Evolutionary conservation across 805 yeast genomes (phyloP).

Genomic region (Starmerella bombicola): DNA sequence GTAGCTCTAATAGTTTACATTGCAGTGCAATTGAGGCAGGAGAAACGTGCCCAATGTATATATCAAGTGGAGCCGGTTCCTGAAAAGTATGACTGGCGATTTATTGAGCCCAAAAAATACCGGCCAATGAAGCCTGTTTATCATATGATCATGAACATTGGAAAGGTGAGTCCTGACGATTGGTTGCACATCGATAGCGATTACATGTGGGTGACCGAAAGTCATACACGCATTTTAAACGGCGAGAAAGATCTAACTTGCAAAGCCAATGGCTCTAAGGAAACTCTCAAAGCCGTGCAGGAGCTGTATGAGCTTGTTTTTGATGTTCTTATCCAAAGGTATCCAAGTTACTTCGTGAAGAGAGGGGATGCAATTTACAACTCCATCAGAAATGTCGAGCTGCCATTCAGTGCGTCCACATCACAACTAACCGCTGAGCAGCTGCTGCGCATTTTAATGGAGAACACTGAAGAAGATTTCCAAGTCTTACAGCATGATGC

Average conservation of each 20-base stretch:
- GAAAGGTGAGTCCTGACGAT: constrained; percentile 38
- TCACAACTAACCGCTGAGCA: constrained; percentile 4
- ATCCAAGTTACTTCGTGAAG: constrained; percentile 40
- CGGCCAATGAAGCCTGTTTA: constrained; percentile 52
- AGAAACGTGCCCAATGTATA: background rate
- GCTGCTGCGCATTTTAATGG: constrained; percentile 11
- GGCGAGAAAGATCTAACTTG: constrained; percentile 16
- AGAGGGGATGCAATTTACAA: constrained; percentile 12
- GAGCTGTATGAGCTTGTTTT: constrained; percentile 40
- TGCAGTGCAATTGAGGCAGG: no score
- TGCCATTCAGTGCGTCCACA: constrained; percentile 8
- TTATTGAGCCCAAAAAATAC: constrained; percentile 21
- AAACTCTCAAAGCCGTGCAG: constrained; percentile 26
- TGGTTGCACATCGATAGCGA: constrained; percentile 52
- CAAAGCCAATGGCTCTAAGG: constrained; percentile 4
- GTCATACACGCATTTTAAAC: constrained; percentile 29
- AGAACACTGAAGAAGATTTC: constrained; percentile 51
- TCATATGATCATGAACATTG: constrained; percentile 52
- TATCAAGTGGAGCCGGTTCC: constrained; percentile 6
- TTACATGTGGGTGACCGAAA: constrained; percentile 36
- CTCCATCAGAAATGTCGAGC: background rate
- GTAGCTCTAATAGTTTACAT: no score
- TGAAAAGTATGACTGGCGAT: constrained; percentile 4
- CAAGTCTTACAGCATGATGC: constrained; percentile 41
- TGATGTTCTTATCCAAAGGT: constrained; percentile 35